Conservation (phyloP, 1,284 basidiomycete genomes). For the Tilletia walkeri region DNA sequence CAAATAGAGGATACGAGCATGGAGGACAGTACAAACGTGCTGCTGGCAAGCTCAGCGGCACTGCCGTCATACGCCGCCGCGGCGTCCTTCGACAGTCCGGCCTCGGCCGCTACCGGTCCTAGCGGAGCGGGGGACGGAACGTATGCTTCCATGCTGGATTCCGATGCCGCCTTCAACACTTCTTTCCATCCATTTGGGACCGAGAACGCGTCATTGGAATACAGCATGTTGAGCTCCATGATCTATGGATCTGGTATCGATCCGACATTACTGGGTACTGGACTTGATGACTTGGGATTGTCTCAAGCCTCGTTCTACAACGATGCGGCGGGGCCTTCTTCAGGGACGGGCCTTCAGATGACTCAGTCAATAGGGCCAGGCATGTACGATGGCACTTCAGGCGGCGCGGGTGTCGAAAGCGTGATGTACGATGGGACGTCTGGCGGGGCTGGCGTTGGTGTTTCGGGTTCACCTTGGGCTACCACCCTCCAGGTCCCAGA, state of each 20-base stretch:
- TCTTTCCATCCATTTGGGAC: constrained; percentile 64
- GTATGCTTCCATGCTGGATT: not conserved
- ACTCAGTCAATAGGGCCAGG: not conserved
- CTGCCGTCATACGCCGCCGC: constrained; percentile 10
- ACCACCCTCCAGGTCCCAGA: not conserved
- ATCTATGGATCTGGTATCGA: constrained; percentile 58
- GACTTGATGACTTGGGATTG: constrained; percentile 5
- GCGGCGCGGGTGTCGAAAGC: constrained; percentile 5
- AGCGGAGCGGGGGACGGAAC: constrained; percentile 1
- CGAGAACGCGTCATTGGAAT: constrained; percentile 84
- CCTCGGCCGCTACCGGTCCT: not conserved
- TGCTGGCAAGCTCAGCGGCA: not conserved
- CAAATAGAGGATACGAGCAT: not conserved
- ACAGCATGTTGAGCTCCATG: constrained; percentile 86
- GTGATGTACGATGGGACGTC: constrained; percentile 13
- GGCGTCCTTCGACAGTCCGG: constrained; percentile 18
- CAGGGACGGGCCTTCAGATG: not conserved
- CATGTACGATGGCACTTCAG: constrained; percentile 11
- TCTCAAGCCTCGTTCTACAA: not conserved
- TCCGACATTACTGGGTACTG: constrained; percentile 26
- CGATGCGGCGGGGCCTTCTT: constrained; percentile 4
- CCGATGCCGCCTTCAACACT: constrained; percentile 10
- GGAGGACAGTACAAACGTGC: not conserved
- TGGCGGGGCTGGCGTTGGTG: not conserved
- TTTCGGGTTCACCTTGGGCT: not conserved